These are phyloP conservation scores for Apophysomyces elegans DNA, from an alignment of 371 early-diverging fungal species.

Conservation along the genomic window DNA sequence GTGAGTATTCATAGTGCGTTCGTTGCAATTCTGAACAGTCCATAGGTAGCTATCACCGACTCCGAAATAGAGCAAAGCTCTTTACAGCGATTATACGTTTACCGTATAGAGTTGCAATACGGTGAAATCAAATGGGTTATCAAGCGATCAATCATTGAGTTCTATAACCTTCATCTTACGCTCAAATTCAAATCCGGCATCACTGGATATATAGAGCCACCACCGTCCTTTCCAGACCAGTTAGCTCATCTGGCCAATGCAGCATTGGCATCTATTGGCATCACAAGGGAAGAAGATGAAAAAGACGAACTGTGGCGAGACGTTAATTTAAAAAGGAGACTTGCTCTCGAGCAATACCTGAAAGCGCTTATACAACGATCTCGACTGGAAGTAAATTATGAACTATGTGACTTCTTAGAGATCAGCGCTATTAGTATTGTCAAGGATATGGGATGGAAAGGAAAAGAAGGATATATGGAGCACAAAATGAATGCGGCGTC, in stretches of 20 bases:
- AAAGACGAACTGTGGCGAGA: slow-evolving; percentile 35
- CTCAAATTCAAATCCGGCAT: slow-evolving; percentile 47
- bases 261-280: slow-evolving; percentile 39
- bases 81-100: slow-evolving; percentile 37
- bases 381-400: slow-evolving; percentile 59
- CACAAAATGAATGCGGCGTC: slow-evolving; percentile 38
- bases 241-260: slow-evolving; percentile 40
- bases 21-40: not conserved
- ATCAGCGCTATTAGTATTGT: slow-evolving; percentile 72
- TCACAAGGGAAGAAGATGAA: slow-evolving; percentile 33
- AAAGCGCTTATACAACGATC: slow-evolving; percentile 56
- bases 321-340: slow-evolving; percentile 57
- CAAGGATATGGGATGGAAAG: slow-evolving; percentile 84
- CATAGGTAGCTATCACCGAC: slow-evolving; percentile 53
- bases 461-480: slow-evolving; percentile 80
- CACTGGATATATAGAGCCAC: slow-evolving; percentile 19
- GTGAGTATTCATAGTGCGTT: slow-evolving; percentile 18
- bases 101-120: slow-evolving; percentile 77
- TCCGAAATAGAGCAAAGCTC: slow-evolving; percentile 43
- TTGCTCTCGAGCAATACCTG: slow-evolving; percentile 68
- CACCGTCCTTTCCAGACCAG: slow-evolving; percentile 49
- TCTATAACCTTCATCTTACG: slow-evolving; percentile 66
- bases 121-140: slow-evolving; percentile 84
- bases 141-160: slow-evolving; percentile 67
- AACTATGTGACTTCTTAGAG: slow-evolving; percentile 81